Conservation (phyloP, 2,329 filamentous ascomycete species). For the Fusarium musae region DNA sequence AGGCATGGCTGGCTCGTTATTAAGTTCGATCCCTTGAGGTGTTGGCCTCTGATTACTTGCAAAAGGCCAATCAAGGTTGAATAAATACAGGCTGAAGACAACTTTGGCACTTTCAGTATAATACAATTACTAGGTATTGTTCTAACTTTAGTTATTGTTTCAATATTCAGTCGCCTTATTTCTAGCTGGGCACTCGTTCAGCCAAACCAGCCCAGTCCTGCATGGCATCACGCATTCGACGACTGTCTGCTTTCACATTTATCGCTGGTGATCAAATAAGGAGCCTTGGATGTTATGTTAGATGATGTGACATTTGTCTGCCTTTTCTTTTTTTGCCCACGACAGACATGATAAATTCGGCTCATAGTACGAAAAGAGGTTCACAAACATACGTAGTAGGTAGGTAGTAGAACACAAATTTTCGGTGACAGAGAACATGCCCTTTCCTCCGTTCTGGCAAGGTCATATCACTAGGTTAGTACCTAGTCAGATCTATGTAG, state of each 20-base stretch:
- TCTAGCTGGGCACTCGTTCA: neutral
- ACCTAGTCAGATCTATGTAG: neutral
- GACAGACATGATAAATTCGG: neutral
- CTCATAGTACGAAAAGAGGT: neutral
- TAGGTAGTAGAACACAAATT: neutral
- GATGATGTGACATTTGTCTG: neutral
- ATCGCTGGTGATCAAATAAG: neutral
- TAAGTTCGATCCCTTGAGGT: neutral
- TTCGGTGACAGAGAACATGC: neutral
- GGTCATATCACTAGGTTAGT: neutral
- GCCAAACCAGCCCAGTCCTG: constrained; percentile 6
- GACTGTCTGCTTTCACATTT: neutral
- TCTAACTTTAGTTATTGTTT: neutral
- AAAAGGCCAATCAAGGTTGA: neutral
- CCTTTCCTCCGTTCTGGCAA: neutral
- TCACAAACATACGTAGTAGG: neutral
- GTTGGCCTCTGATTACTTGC: neutral
- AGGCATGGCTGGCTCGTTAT: neutral
- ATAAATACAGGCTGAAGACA: neutral
- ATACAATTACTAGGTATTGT: neutral
- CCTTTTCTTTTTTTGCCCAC: neutral
- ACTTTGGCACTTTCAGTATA: no score
- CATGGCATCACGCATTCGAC: neutral
- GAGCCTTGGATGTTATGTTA: neutral
- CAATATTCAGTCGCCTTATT: neutral